These are phyloP conservation scores for Butyriboletus appendiculatus DNA, from an alignment of 1,284 basidiomycete species.

Conservation along the genomic window DNA sequence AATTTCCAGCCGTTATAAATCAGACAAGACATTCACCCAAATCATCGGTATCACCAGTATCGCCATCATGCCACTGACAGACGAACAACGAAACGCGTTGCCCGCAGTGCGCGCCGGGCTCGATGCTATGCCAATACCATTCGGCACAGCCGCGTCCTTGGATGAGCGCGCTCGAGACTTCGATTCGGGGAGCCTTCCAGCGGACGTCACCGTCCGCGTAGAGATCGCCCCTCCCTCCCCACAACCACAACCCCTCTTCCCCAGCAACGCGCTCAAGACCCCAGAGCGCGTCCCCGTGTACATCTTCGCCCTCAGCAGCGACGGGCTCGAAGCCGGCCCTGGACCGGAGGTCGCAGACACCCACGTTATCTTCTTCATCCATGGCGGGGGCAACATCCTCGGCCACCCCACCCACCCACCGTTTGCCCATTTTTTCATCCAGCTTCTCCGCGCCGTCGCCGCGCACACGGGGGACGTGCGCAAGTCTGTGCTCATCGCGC, in stretches of 20 bases:
- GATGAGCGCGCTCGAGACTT: conserved; percentile 19
- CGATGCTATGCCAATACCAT: rapidly evolving
- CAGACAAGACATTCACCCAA: neutral
- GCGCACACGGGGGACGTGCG: neutral
- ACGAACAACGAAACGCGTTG: conserved; percentile 14
- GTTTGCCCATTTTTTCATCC: conserved; percentile 8
- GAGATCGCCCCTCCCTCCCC: conserved; percentile 25
- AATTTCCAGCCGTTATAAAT: neutral
- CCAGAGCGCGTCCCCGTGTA: neutral
- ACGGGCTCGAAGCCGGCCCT: neutral
- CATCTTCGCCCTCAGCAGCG: neutral
- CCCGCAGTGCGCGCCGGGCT: neutral
- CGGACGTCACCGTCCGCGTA: conserved; percentile 13
- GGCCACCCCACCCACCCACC: conserved; percentile 19
- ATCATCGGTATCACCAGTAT: neutral
- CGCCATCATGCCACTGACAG: conserved; percentile 20
- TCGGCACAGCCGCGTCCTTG: conserved; percentile 12
- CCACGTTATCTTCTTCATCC: conserved; percentile 26
- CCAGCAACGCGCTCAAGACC: conserved; percentile 5
- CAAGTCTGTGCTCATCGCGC: conserved; percentile 19
- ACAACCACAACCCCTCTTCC: conserved; percentile 11
- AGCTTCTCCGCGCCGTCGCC: conserved; percentile 19
- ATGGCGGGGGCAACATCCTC: conserved; percentile 24
- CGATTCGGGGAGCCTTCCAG: conserved; percentile 10
- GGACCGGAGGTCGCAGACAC: conserved; percentile 1